These are phyloP conservation scores for Eucalyptus regnans DNA, from an alignment of 345 rosid genomes.

Conservation along the genomic window DNA sequence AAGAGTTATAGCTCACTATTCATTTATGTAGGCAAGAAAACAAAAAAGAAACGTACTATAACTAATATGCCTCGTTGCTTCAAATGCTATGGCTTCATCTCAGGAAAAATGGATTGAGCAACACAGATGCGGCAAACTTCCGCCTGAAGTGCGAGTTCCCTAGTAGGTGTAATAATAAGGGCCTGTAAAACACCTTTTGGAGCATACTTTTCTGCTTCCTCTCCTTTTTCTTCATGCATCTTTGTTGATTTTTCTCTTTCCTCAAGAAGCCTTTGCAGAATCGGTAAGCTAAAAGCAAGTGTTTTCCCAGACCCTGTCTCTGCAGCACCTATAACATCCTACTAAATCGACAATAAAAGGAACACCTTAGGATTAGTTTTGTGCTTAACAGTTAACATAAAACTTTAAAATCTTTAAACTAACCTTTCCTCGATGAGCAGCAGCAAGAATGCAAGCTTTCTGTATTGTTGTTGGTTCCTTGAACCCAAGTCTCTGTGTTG, in stretches of 20 bases:
- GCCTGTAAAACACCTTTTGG: constrained; percentile 66
- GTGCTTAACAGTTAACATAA: neutral
- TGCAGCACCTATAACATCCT: constrained; percentile 97
- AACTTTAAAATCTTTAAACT: neutral
- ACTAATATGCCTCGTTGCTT: neutral
- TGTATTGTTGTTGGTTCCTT: constrained; percentile 90
- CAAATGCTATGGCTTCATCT: neutral
- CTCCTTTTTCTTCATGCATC: constrained; percentile 36
- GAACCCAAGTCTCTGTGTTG: constrained; percentile 63
- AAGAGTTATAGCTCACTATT: neutral
- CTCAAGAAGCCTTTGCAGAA: constrained; percentile 80
- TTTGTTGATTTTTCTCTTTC: constrained; percentile 61
- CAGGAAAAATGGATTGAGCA: neutral
- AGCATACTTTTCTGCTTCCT: constrained; percentile 51
- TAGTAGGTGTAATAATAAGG: constrained; percentile 83
- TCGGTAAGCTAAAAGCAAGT: constrained; percentile 94
- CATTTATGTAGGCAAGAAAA: neutral
- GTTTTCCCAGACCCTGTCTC: constrained; percentile 98
- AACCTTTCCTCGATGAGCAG: constrained; percentile 95
- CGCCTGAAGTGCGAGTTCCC: constrained; percentile 91
- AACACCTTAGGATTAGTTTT: neutral
- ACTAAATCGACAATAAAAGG: constrained; percentile 1
- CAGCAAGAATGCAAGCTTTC: constrained; percentile 77
- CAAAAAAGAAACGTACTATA: neutral
- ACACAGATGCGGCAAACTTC: neutral